Percentiles rank a stretch among this genome's conserved stretches.
Conservation (phyloP, 1,284 basidiomycete genomes). For the Ustilago lituana region DNA sequence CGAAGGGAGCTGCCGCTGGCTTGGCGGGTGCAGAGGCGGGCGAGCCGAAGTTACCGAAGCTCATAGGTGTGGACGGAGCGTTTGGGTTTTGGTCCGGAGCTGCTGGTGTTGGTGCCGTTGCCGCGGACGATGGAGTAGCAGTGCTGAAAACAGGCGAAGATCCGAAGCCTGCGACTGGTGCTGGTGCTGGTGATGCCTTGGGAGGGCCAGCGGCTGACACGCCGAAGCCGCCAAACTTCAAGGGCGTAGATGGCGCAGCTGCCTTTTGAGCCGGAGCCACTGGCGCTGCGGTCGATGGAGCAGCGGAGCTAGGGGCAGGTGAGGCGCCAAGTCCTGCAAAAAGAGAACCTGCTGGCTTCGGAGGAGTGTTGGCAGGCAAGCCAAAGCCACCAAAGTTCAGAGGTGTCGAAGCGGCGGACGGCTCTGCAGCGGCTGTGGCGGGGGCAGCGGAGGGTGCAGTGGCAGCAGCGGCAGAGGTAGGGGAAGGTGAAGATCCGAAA, state of each 20-base stretch:
- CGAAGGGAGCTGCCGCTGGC: slow-evolving; percentile 10
- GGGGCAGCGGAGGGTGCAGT: not conserved
- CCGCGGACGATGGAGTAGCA: not conserved
- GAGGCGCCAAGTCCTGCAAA: slow-evolving; percentile 5
- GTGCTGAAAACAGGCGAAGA: not conserved
- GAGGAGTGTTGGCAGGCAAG: slow-evolving; percentile 3
- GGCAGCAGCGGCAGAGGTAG: not conserved
- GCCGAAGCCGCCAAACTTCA: slow-evolving; percentile 11
- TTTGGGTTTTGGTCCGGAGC: no score
- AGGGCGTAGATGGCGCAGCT: not conserved
- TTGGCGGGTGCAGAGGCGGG: slow-evolving; percentile 8
- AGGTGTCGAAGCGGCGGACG: not conserved
- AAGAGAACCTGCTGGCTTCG: not conserved
- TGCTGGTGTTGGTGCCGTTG: no score
- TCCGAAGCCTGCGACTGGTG: slow-evolving; percentile 5
- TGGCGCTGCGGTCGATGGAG: not conserved
- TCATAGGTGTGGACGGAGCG: not conserved
- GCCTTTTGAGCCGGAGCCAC: slow-evolving; percentile 3
- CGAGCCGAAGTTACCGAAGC: slow-evolving; percentile 9
- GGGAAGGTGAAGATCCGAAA: slow-evolving; percentile 7
- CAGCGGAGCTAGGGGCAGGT: not conserved
- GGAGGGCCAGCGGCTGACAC: slow-evolving; percentile 1
- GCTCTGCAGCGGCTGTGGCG: not conserved
- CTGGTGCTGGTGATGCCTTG: not conserved
- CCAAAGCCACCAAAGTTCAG: slow-evolving; percentile 6